Conservation (phyloP, 345 rosid species). For the Populus alba region DNA sequence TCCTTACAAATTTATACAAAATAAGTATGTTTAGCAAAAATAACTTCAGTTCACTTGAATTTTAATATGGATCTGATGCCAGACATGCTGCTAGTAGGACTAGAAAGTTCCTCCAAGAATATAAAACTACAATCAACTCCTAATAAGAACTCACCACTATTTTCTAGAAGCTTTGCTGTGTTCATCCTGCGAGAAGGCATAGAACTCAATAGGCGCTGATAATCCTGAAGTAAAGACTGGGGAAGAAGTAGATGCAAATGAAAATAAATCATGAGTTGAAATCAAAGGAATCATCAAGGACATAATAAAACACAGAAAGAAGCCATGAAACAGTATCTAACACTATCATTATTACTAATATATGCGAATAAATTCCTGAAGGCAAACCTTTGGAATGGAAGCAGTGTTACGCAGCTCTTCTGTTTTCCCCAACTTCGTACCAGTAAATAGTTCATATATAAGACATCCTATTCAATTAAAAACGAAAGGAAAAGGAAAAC, state of each 20-base stretch:
- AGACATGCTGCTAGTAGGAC: background rate
- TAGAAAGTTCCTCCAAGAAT: background rate
- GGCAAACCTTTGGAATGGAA: conserved; percentile 86
- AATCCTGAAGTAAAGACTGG: conserved; percentile 99
- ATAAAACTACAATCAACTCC: conserved; percentile 1
- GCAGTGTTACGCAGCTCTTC: conserved; percentile 94
- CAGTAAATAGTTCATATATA: conserved; percentile 90
- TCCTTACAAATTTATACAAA: background rate
- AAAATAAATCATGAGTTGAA: conserved; percentile 29
- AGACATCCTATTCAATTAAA: conserved; percentile 60
- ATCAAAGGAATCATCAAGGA: conserved; percentile 12
- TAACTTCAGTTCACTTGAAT: background rate
- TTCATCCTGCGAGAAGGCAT: conserved; percentile 97
- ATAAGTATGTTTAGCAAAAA: background rate
- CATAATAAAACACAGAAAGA: conserved; percentile 3
- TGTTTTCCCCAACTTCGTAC: conserved; percentile 73
- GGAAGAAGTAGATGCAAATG: conserved; percentile 46
- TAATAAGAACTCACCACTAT: conserved; percentile 62
- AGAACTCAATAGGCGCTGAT: conserved; percentile 97
- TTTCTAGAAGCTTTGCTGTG: conserved; percentile 86
- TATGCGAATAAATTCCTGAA: background rate
- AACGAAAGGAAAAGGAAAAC: background rate
- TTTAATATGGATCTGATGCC: background rate
- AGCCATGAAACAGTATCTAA: background rate
- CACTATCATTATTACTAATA: background rate